Evolutionary conservation across 495 filamentous ascomycete genomes (phyloP).

Genomic region (Penicillium riverlandense): DNA sequence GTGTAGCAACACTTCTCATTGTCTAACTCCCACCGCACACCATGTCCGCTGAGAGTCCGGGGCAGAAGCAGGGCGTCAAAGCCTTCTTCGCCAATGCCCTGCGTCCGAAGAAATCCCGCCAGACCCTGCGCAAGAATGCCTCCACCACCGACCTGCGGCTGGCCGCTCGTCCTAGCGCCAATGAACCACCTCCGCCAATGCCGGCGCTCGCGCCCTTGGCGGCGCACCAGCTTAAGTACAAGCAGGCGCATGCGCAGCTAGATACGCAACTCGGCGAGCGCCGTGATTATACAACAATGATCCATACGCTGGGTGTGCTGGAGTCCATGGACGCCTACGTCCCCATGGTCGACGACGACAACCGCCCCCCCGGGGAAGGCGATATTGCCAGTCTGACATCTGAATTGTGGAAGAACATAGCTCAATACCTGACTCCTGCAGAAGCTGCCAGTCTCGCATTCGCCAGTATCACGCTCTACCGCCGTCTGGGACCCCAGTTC

Average conservation of each 20-base stretch:
- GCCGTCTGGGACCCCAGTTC: conserved; percentile 28
- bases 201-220: conserved; percentile 30
- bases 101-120: conserved; percentile 39
- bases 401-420: conserved; percentile 37
- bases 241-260: conserved; percentile 16
- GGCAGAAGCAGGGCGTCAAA: conserved; percentile 26
- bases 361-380: conserved; percentile 32
- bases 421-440: conserved; percentile 29
- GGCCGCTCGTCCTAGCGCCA: conserved; percentile 16
- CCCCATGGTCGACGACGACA: conserved; percentile 11
- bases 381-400: conserved; percentile 36
- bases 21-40: neutral
- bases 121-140: conserved; percentile 36
- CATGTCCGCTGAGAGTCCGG: conserved; percentile 32
- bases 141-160: conserved; percentile 27
- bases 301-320: conserved; percentile 38
- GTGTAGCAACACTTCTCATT: no score
- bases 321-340: conserved; percentile 22
- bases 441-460: conserved; percentile 42
- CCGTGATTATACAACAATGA: conserved; percentile 39
- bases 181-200: conserved; percentile 25
- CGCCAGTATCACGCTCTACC: conserved; percentile 36
- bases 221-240: conserved; percentile 34
- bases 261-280: conserved; percentile 44
- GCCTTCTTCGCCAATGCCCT: conserved; percentile 30